phyloP scores from a whole-genome alignment of 2,329 filamentous ascomycete genomes.

The Neofusicoccum laricinum region DNA sequence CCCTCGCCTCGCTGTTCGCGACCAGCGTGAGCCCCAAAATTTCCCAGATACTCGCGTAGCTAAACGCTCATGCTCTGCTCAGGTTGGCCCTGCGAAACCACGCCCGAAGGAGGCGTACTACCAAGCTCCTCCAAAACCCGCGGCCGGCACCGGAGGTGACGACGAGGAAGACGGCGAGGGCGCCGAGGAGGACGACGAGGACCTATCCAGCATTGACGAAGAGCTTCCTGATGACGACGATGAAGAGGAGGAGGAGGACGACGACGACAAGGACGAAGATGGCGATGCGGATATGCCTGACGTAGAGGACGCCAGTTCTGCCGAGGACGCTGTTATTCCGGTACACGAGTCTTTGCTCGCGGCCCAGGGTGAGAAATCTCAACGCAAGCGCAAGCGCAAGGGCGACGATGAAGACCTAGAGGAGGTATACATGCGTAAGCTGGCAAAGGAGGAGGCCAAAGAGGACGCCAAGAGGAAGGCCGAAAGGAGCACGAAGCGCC shows the following conservation, averaged over 20 bases:
- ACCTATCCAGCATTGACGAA: slow-evolving; percentile 20
- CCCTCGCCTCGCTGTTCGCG: slow-evolving; percentile 48
- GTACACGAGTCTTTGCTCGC: slow-evolving; percentile 33
- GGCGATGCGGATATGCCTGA: slow-evolving; percentile 24
- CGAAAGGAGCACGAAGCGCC: slow-evolving; percentile 36
- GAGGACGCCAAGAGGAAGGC: slow-evolving; percentile 30
- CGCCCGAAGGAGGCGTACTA: slow-evolving; percentile 42
- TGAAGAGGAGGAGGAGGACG: slow-evolving; percentile 35
- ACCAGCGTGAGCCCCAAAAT: slow-evolving; percentile 32
- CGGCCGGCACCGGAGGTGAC: slow-evolving; percentile 41
- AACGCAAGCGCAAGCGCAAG: slow-evolving; percentile 48
- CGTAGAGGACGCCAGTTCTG: slow-evolving; percentile 19
- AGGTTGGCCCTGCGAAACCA: slow-evolving; percentile 37
- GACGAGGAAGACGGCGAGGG: slow-evolving; percentile 51
- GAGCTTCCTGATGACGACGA: slow-evolving; percentile 30
- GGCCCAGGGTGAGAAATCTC: slow-evolving; percentile 11
- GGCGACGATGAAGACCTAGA: slow-evolving; percentile 67
- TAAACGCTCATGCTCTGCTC: not conserved
- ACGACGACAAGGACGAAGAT: slow-evolving; percentile 12
- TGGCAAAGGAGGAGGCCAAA: slow-evolving; percentile 50
- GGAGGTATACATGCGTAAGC: slow-evolving; percentile 64
- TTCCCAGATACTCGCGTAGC: slow-evolving; percentile 3
- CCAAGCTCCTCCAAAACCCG: slow-evolving; percentile 23
- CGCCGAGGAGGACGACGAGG: slow-evolving; percentile 27
- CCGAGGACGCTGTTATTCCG: slow-evolving; percentile 16